These are phyloP conservation scores for Cladophialophora carrionii DNA, from an alignment of 2,329 filamentous ascomycete genomes.

Conservation along the genomic window DNA sequence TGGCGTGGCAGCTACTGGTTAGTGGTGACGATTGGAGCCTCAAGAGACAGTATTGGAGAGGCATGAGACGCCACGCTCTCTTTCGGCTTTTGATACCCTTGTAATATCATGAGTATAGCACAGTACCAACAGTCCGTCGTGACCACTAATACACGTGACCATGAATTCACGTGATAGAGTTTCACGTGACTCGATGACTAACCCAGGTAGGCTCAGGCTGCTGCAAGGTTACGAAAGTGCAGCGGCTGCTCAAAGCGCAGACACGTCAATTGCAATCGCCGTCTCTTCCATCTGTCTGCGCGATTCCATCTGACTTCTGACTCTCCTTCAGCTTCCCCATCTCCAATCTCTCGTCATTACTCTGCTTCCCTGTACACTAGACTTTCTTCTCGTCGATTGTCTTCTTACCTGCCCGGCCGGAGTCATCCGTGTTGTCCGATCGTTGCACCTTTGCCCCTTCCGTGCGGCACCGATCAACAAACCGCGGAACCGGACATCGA, in stretches of 20 bases:
- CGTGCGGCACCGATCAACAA: conserved; percentile 24
- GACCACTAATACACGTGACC: background rate
- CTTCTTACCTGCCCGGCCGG: conserved; percentile 15
- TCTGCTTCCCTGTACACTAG: conserved; percentile 34
- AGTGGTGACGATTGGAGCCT: background rate
- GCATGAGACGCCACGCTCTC: conserved; percentile 7
- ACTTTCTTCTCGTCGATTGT: conserved; percentile 27
- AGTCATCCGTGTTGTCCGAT: conserved; percentile 3
- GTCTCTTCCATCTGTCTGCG: conserved; percentile 18
- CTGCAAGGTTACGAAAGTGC: conserved; percentile 14
- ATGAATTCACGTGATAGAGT: background rate
- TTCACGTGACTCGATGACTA: conserved; percentile 4
- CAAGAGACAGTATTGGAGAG: conserved; percentile 2
- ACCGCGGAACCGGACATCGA: conserved; percentile 1
- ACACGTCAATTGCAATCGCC: conserved; percentile 15
- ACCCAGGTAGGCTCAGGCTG: conserved; percentile 8
- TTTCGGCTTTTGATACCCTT: conserved; percentile 29
- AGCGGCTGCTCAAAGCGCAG: background rate
- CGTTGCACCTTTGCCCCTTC: conserved; percentile 22
- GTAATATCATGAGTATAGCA: conserved; percentile 24
- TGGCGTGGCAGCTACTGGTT: conserved; percentile 1
- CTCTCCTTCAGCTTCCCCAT: conserved; percentile 18
- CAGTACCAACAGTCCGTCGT: background rate
- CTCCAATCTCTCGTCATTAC: conserved; percentile 15
- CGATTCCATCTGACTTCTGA: conserved; percentile 24